Evolutionary conservation across 306 rosid species (phyloP).

Genomic region (Ziziphus jujuba): DNA sequence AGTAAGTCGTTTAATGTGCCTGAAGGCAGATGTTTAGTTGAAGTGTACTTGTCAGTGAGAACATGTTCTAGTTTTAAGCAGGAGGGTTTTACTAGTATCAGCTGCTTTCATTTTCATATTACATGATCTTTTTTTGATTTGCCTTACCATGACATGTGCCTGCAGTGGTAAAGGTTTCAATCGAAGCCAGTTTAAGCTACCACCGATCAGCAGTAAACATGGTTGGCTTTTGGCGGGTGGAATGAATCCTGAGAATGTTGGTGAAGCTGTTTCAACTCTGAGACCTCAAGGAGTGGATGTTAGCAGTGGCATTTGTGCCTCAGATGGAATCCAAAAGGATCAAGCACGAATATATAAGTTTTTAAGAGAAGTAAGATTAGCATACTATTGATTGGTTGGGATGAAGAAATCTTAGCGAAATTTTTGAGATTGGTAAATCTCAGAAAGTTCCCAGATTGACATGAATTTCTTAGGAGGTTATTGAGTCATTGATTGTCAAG

Average conservation of each 20-base stretch:
- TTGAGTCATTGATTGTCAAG: background rate
- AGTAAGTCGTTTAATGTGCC: too few relatives aligned
- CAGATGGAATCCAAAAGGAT: slow-evolving; percentile 81
- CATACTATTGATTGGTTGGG: slow-evolving; percentile 29
- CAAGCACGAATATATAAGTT: slow-evolving; percentile 55
- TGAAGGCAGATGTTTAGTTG: too few relatives aligned
- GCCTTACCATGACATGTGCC: background rate
- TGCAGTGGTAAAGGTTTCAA: slow-evolving; percentile 79
- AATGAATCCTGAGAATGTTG: slow-evolving; percentile 64
- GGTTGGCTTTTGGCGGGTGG: slow-evolving; percentile 99
- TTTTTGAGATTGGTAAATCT: background rate
- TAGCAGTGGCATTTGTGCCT: slow-evolving; percentile 83
- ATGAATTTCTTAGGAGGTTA: background rate
- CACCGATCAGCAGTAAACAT: slow-evolving; percentile 64
- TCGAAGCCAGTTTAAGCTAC: slow-evolving; percentile 71
- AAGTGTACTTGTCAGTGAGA: too few relatives aligned
- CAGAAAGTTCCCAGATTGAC: background rate
- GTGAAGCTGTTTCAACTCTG: slow-evolving; percentile 62
- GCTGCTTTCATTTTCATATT: background rate
- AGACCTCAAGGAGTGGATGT: slow-evolving; percentile 85
- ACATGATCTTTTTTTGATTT: slow-evolving; percentile 14
- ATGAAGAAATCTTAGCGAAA: too few relatives aligned
- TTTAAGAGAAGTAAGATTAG: slow-evolving; percentile 49
- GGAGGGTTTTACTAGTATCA: background rate
- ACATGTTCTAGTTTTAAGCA: too few relatives aligned